Percentiles rank a stretch among this genome's conserved stretches.
phyloP scores from a whole-genome alignment of 371 early-diverging fungal species.

The Circinella umbellata region DNA sequence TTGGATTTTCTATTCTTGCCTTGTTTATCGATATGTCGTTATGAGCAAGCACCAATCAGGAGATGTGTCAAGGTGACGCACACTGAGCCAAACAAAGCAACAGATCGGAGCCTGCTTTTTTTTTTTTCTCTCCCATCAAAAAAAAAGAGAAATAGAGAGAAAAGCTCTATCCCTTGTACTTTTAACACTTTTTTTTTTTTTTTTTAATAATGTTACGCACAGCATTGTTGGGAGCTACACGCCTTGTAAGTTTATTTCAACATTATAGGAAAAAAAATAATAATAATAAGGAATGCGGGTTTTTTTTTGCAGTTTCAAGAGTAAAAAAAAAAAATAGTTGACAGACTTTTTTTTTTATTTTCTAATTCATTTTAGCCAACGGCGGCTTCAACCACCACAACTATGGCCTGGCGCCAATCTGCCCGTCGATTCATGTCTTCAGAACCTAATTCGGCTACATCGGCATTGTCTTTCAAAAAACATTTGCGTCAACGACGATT shows the following conservation, averaged over 20 bases:
- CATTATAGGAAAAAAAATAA: too few relatives aligned
- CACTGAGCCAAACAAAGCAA: neutral
- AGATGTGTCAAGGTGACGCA: neutral
- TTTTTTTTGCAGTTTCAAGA: neutral
- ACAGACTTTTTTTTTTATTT: neutral
- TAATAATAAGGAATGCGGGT: neutral
- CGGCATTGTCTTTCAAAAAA: conserved; percentile 62
- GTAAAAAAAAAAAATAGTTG: too few relatives aligned
- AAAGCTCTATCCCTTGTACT: neutral
- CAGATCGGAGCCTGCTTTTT: too few relatives aligned
- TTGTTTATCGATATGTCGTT: too few relatives aligned
- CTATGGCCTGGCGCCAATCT: conserved; percentile 2
- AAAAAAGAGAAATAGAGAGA: too few relatives aligned
- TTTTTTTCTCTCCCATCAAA: neutral
- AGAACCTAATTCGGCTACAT: conserved; percentile 46
- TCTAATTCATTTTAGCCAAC: neutral
- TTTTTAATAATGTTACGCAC: conserved; percentile 4
- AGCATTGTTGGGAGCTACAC: conserved; percentile 9
- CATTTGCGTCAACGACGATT: conserved; percentile 61
- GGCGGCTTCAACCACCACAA: neutral
- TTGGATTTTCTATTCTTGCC: too few relatives aligned
- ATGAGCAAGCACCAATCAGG: too few relatives aligned
- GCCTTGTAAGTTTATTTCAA: conserved; percentile 1
- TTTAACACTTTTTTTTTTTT: neutral
- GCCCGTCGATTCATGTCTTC: conserved; percentile 11